Percentiles rank a stretch among this genome's conserved stretches.
Conservation (phyloP, 805 yeast species). For the Priceomyces fermenticarens region DNA sequence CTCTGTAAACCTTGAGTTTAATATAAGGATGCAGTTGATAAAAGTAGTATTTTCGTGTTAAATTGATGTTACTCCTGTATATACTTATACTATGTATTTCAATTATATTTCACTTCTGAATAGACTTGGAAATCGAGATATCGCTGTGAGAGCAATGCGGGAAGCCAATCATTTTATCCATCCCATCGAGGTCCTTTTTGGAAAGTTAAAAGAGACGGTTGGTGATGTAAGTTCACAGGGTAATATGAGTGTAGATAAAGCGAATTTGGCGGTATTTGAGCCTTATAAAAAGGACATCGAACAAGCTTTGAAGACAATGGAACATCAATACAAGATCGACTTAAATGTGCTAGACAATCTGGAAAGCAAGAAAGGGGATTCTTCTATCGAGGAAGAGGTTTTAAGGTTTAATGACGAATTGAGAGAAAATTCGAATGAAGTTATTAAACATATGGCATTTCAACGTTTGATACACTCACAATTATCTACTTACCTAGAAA, state of each 20-base stretch:
- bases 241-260: not conserved
- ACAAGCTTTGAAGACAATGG: too few relatives aligned
- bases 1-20: too few relatives aligned
- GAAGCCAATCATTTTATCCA: not conserved
- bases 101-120: too few relatives aligned
- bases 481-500: not conserved
- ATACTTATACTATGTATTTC: too few relatives aligned
- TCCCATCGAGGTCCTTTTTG: slow-evolving; percentile 4
- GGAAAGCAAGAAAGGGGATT: slow-evolving; percentile 5
- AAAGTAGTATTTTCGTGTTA: too few relatives aligned
- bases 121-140: too few relatives aligned
- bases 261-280: not conserved
- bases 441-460: slow-evolving; percentile 19
- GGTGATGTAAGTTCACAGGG: slow-evolving; percentile 3
- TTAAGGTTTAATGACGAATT: slow-evolving; percentile 20
- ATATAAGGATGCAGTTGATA: too few relatives aligned
- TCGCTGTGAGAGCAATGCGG: too few relatives aligned
- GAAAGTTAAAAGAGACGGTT: slow-evolving; percentile 1
- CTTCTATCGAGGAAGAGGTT: slow-evolving; percentile 8
- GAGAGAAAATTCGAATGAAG: slow-evolving; percentile 17
- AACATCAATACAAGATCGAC: not conserved
- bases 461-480: slow-evolving; percentile 12
- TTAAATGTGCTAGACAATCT: slow-evolving; percentile 1
- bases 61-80: too few relatives aligned
- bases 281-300: not conserved